Base-by-base conservation (phyloP, 208 protist genomes). In the Porcisia deanei region DNA sequence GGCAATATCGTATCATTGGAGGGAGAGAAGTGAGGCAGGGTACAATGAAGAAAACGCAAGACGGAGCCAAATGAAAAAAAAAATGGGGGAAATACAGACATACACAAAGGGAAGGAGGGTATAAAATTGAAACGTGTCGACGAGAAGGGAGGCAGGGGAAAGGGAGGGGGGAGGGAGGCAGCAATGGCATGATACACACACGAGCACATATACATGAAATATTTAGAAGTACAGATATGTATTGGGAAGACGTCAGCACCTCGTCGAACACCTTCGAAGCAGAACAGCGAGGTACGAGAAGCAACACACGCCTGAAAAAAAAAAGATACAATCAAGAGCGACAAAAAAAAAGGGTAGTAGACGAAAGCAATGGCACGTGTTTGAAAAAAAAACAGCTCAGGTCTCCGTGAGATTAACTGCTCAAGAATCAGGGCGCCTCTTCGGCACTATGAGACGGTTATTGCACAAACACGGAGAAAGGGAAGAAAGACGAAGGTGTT, bases 11-110 rank as follows among this genome's bases (percentile, higher is more conserved):
- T 25, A 37, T 60, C 39, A 18, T 2, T 18, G 25, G 14, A 67
- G 61, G 16, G 39, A 30, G 39, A 7, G n/a, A 14, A 30, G 30
- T 30, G 30, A 30, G 30, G 30, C 30, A 30, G 30, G 30, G 30
- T 30, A 30, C 30, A 30, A 30, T 30, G 30, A 12, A 41, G 41
- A 67, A 30, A 25, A 16, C 37, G 18, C 37, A 0, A 47, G 30
- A 66, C 10, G n/a, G 49, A 37, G 53, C 22, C 65, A 3, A 67
- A 60, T 20, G 52, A 3, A 76, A 3, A 71, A 67, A 47, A 66
- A 45, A 53, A 41, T 5, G 9, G 22, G 73, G 58, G 25, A 34
- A 12, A 41, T 20, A 30, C 3, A 61, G 18, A 70, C 7, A 43
- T 3, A n/a, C 6, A 67, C 6, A 1, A 18, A 10, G 7, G 52